Evolutionary conservation across 2,329 filamentous ascomycete genomes (phyloP).

Genomic region (Alternaria infectoria): DNA sequence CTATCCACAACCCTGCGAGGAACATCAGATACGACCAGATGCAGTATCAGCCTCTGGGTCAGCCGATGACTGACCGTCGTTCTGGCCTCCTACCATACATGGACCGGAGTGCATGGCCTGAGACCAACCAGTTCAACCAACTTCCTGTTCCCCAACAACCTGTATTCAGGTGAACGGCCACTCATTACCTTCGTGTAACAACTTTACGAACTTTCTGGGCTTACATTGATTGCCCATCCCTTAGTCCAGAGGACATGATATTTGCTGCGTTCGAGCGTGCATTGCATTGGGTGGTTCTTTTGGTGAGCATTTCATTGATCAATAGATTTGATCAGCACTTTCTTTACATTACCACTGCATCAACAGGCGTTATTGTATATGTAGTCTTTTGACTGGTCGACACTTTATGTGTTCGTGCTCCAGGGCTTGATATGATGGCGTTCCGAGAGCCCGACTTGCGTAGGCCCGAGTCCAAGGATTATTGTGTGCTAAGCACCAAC

Average conservation of each 20-base stretch:
- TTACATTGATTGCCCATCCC: neutral
- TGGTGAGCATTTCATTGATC: constrained; percentile 18
- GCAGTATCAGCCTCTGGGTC: constrained; percentile 58
- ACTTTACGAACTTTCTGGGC: neutral
- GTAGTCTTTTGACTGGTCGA: neutral
- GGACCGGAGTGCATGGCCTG: constrained; percentile 48
- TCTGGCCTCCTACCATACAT: constrained; percentile 54
- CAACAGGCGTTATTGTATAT: constrained; percentile 25
- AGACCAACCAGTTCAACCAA: constrained; percentile 48
- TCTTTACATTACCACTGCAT: constrained; percentile 25
- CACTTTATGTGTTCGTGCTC: neutral
- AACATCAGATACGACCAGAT: constrained; percentile 56
- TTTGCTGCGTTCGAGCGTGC: constrained; percentile 46
- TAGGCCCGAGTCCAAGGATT: neutral
- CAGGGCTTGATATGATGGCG: neutral
- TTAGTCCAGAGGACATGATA: constrained; percentile 17
- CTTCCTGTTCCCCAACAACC: constrained; percentile 47
- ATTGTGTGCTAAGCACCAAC: neutral
- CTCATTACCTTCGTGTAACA: constrained; percentile 18
- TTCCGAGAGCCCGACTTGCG: neutral
- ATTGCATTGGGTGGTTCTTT: constrained; percentile 40
- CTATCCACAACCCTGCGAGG: constrained; percentile 65
- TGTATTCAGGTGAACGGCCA: constrained; percentile 36
- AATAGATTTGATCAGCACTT: constrained; percentile 18
- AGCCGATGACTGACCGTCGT: constrained; percentile 54